These are phyloP conservation scores for Rhodotorula paludigena DNA, from an alignment of 768 basidiomycete species.

Conservation along the genomic window DNA sequence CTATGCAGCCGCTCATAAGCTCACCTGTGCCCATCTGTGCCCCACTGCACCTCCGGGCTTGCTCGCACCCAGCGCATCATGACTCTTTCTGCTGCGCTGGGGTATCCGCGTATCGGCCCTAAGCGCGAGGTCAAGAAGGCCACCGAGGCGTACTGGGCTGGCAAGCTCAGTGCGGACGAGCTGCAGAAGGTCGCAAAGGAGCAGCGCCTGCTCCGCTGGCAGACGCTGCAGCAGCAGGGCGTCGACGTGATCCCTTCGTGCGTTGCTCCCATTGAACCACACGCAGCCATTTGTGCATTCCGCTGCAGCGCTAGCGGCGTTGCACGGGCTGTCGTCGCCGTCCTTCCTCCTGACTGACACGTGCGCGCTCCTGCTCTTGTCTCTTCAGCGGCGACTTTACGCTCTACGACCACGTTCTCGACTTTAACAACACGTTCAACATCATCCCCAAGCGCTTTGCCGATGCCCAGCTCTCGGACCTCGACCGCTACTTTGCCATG, in stretches of 20 bases:
- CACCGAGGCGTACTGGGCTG: slow-evolving; percentile 90
- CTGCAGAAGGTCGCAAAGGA: slow-evolving; percentile 82
- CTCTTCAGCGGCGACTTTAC: slow-evolving; percentile 98
- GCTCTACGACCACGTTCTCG: slow-evolving; percentile 96
- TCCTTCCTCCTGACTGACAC: slow-evolving; percentile 35
- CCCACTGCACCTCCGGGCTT: background rate
- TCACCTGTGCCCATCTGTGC: too few species aligned
- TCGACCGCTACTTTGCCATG: slow-evolving; percentile 98
- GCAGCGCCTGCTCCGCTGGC: slow-evolving; percentile 84
- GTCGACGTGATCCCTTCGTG: slow-evolving; percentile 91
- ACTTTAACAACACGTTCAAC: slow-evolving; percentile 93
- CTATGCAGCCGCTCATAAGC: too few species aligned
- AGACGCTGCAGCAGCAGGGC: slow-evolving; percentile 70
- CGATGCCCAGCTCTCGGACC: slow-evolving; percentile 73
- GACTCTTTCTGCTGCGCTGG: slow-evolving; percentile 67
- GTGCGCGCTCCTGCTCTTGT: too few species aligned
- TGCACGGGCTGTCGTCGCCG: too few species aligned
- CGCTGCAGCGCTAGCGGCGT: too few species aligned
- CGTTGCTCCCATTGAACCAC: too few species aligned
- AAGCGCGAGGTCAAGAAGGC: slow-evolving; percentile 66
- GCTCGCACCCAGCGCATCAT: background rate
- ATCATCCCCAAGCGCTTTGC: slow-evolving; percentile 91
- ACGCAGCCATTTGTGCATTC: too few species aligned
- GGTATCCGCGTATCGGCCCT: slow-evolving; percentile 84
- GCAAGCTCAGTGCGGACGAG: slow-evolving; percentile 79